These are phyloP conservation scores for Ceratocystis cubensis DNA, from an alignment of 2,329 filamentous ascomycete genomes.

Conservation along the genomic window DNA sequence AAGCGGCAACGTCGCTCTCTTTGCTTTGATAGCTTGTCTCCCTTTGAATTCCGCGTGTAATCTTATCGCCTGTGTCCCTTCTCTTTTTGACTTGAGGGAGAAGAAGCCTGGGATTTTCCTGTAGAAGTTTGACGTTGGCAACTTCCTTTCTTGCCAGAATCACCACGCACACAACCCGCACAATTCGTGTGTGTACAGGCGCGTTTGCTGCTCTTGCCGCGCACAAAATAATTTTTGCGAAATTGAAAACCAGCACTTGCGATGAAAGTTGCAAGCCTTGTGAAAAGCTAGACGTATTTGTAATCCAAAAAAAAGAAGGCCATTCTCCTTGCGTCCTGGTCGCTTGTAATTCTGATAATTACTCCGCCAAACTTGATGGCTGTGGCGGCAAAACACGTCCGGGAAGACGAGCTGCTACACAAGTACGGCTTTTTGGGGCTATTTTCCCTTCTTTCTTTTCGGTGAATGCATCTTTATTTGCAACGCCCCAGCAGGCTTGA, in stretches of 20 bases:
- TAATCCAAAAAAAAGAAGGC: not conserved
- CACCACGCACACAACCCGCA: too few species aligned
- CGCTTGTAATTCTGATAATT: not conserved
- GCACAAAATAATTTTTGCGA: not conserved
- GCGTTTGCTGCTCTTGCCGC: not conserved
- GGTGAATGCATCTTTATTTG: too few species aligned
- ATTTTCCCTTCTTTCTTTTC: not conserved
- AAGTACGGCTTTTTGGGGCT: not conserved
- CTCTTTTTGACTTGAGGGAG: not conserved
- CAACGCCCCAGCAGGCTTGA: too few species aligned
- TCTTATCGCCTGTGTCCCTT: not conserved
- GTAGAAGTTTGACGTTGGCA: not conserved
- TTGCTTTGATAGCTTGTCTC: not conserved
- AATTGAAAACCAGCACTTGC: not conserved
- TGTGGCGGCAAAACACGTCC: not conserved
- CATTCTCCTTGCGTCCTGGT: not conserved
- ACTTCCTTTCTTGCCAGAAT: not conserved
- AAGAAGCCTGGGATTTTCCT: not conserved
- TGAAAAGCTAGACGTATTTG: too few species aligned
- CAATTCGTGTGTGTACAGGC: not conserved
- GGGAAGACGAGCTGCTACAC: conserved; percentile 1
- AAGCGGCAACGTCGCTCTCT: not conserved
- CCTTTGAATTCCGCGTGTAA: not conserved
- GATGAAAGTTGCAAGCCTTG: not conserved
- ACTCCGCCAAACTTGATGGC: not conserved